Percentiles rank a stretch among this genome's conserved stretches.
These are phyloP conservation scores for Termitomyces sp. DNA, from an alignment of 768 basidiomycete genomes.

Conservation along the genomic window DNA sequence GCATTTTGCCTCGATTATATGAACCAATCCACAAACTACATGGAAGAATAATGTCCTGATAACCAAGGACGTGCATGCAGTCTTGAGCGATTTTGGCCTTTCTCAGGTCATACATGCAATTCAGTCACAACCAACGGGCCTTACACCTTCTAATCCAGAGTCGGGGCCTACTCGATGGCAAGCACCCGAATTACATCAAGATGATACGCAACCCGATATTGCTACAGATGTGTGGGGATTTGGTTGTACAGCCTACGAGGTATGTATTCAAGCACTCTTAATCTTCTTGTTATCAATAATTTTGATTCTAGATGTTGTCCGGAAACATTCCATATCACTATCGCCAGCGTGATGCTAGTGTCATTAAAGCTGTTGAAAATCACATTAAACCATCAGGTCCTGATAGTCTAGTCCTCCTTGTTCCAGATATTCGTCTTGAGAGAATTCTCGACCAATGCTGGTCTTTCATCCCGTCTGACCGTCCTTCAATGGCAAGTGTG, in stretches of 20 bases:
- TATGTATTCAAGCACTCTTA: background rate
- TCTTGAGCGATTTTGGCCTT: constrained; percentile 41
- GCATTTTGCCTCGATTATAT: background rate
- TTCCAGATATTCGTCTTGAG: background rate
- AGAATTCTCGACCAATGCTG: constrained; percentile 8
- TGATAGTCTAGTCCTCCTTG: background rate
- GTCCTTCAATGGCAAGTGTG: constrained; percentile 4
- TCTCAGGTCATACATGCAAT: constrained; percentile 25
- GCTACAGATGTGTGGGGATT: constrained; percentile 30
- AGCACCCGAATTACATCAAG: constrained; percentile 26
- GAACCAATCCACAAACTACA: background rate
- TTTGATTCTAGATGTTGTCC: constrained; percentile 5
- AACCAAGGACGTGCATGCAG: constrained; percentile 32
- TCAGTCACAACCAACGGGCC: constrained; percentile 23
- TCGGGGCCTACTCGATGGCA: constrained; percentile 28
- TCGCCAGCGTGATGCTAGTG: constrained; percentile 7
- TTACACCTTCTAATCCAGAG: constrained; percentile 23
- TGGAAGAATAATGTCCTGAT: constrained; percentile 40
- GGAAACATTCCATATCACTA: constrained; percentile 11
- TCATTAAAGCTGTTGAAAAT: constrained; percentile 7
- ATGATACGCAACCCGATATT: constrained; percentile 19
- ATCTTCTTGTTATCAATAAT: background rate
- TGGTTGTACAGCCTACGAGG: constrained; percentile 30
- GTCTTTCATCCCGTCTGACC: constrained; percentile 4
- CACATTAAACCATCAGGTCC: constrained; percentile 11